Evolutionary conservation across 2,329 filamentous ascomycete genomes (phyloP).

Genomic region (Aspergillus puulaauensis): DNA sequence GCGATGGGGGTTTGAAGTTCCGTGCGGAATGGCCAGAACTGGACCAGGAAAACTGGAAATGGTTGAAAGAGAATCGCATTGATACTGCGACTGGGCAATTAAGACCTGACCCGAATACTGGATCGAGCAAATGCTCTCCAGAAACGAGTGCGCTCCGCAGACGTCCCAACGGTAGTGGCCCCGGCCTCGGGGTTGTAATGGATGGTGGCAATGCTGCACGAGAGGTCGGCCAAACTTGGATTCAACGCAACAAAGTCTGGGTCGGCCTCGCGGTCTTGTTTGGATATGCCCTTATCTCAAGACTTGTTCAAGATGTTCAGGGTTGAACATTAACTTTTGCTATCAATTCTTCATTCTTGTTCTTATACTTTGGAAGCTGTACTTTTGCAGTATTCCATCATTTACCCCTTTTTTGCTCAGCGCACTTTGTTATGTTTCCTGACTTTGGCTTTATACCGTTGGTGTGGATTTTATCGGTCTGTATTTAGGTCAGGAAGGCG

Average conservation of each 20-base stretch:
- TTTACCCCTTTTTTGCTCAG: background rate
- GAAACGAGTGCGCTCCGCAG: constrained; percentile 63
- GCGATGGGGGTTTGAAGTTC: constrained; percentile 91
- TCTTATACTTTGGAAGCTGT: background rate
- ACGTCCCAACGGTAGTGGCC: constrained; percentile 59
- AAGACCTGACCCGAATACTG: constrained; percentile 53
- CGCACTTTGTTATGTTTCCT: background rate
- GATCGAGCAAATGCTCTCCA: constrained; percentile 58
- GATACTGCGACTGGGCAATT: constrained; percentile 73
- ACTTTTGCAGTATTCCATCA: background rate
- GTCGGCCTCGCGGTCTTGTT: constrained; percentile 71
- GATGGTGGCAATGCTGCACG: constrained; percentile 73
- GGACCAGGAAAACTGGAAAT: constrained; percentile 85
- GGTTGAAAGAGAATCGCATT: constrained; percentile 82
- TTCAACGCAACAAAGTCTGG: constrained; percentile 75
- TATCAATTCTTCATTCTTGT: background rate
- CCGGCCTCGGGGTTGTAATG: constrained; percentile 64
- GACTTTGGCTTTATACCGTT: constrained; percentile 5
- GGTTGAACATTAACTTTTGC: constrained; percentile 20
- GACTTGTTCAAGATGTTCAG: constrained; percentile 62
- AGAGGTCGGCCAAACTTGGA: constrained; percentile 79
- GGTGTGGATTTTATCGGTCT: constrained; percentile 5
- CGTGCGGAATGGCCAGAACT: constrained; percentile 84
- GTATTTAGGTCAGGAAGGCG: constrained; percentile 9
- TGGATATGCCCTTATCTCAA: constrained; percentile 77